phyloP scores from a whole-genome alignment of 768 basidiomycete species.

The Harrya chromipes region DNA sequence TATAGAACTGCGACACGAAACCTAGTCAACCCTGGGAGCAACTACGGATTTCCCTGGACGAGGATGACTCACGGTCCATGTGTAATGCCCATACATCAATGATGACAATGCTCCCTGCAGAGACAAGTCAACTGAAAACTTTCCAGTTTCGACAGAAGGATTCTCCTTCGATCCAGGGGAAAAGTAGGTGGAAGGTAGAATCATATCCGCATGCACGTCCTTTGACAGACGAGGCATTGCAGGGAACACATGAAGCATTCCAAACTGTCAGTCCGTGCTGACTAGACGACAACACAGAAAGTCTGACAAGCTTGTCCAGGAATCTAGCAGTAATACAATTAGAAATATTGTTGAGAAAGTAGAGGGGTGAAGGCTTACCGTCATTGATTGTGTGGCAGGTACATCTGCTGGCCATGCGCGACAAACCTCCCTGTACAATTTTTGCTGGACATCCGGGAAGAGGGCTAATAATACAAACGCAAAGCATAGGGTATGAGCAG shows the following conservation, averaged over 20 bases:
- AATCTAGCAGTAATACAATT: slow-evolving; percentile 26
- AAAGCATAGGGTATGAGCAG: slow-evolving; percentile 44
- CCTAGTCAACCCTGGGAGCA: neutral
- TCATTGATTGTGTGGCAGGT: slow-evolving; percentile 22
- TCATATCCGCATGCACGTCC: slow-evolving; percentile 33
- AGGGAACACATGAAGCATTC: slow-evolving; percentile 44
- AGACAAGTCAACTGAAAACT: slow-evolving; percentile 35
- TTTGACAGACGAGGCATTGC: slow-evolving; percentile 36
- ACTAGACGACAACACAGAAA: neutral
- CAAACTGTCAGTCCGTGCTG: slow-evolving; percentile 13
- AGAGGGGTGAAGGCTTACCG: slow-evolving; percentile 23
- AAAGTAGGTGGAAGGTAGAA: slow-evolving; percentile 36
- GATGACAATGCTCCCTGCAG: slow-evolving; percentile 37
- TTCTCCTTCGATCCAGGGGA: slow-evolving; percentile 15
- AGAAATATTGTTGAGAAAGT: neutral
- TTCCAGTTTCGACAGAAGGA: slow-evolving; percentile 22
- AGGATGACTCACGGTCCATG: slow-evolving; percentile 38
- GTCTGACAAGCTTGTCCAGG: slow-evolving; percentile 40
- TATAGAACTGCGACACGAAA: slow-evolving; percentile 35
- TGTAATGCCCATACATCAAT: slow-evolving; percentile 45
- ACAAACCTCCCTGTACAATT: slow-evolving; percentile 40
- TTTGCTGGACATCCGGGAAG: slow-evolving; percentile 47
- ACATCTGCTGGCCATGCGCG: slow-evolving; percentile 39
- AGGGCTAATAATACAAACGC: slow-evolving; percentile 45
- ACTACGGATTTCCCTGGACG: neutral